phyloP scores from a whole-genome alignment of 2,329 filamentous ascomycete species.

The Fusarium secorum region DNA sequence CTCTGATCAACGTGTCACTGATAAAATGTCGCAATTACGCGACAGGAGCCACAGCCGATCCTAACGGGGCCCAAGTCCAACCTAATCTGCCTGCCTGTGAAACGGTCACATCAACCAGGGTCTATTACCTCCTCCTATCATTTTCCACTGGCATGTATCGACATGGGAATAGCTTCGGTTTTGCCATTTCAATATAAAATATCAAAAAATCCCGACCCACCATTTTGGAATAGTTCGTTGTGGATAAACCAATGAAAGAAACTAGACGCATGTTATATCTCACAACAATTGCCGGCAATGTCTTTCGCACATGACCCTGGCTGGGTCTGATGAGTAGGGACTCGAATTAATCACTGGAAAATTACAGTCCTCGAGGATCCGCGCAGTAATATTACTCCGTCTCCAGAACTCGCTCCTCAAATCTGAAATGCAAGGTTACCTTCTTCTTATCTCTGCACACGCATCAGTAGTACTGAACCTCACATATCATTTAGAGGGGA shows the following conservation, averaged over 20 bases:
- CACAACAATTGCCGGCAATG: not conserved
- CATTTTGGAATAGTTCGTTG: not conserved
- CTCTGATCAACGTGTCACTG: not conserved
- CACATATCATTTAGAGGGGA: not conserved
- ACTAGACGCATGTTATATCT: not conserved
- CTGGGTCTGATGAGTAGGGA: too few species aligned
- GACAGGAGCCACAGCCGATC: slow-evolving; percentile 7
- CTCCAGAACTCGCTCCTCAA: not conserved
- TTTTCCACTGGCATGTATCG: not conserved
- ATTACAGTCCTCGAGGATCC: not conserved
- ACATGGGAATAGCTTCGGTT: slow-evolving; percentile 13
- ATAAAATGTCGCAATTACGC: not conserved
- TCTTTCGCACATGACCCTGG: not conserved
- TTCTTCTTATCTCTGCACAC: not conserved
- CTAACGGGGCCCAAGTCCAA: slow-evolving; percentile 5
- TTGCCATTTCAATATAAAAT: not conserved
- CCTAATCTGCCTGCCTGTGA: slow-evolving; percentile 28
- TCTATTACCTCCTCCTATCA: slow-evolving; percentile 4
- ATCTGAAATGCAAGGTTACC: not conserved
- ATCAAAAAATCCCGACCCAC: not conserved
- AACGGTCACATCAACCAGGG: slow-evolving; percentile 20
- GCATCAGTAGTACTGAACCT: not conserved
- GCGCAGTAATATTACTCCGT: not conserved
- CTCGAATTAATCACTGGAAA: not conserved
- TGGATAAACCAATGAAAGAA: not conserved